Conservation (phyloP, 352 stramenopile species). For the Globisporangium spiculum region DNA sequence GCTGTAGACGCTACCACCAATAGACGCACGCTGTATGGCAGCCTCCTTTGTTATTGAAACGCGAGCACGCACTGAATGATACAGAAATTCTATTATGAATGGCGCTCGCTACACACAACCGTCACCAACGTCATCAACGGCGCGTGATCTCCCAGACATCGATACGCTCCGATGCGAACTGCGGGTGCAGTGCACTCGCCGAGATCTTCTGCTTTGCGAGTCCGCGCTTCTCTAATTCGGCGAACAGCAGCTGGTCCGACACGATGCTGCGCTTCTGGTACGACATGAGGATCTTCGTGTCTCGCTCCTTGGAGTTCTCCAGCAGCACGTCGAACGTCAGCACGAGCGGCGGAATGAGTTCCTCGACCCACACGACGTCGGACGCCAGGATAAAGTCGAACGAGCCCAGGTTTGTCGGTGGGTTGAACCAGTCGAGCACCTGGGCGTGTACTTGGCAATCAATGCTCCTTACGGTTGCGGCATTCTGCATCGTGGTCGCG, state of each 20-base stretch:
- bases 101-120: neutral
- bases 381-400: slow-evolving; percentile 86
- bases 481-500: slow-evolving; percentile 34
- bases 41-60: neutral
- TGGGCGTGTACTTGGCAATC: slow-evolving; percentile 20
- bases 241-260: slow-evolving; percentile 61
- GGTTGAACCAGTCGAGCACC: slow-evolving; percentile 73
- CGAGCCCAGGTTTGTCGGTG: slow-evolving; percentile 42
- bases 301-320: slow-evolving; percentile 23
- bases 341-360: slow-evolving; percentile 85
- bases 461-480: slow-evolving; percentile 7
- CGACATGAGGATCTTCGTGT: slow-evolving; percentile 59
- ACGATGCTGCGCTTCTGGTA: slow-evolving; percentile 65
- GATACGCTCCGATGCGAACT: slow-evolving; percentile 16
- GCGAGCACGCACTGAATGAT: neutral
- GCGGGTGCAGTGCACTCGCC: slow-evolving; percentile 17
- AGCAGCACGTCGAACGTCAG: slow-evolving; percentile 59
- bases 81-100: neutral
- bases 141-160: slow-evolving; percentile 20
- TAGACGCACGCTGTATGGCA: neutral
- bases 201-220: slow-evolving; percentile 16
- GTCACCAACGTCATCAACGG: neutral
- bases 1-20: neutral
- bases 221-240: slow-evolving; percentile 34
- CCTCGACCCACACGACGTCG: slow-evolving; percentile 90